Evolutionary conservation across 768 basidiomycete genomes (phyloP).

Genomic region (Mycena galericulata): DNA sequence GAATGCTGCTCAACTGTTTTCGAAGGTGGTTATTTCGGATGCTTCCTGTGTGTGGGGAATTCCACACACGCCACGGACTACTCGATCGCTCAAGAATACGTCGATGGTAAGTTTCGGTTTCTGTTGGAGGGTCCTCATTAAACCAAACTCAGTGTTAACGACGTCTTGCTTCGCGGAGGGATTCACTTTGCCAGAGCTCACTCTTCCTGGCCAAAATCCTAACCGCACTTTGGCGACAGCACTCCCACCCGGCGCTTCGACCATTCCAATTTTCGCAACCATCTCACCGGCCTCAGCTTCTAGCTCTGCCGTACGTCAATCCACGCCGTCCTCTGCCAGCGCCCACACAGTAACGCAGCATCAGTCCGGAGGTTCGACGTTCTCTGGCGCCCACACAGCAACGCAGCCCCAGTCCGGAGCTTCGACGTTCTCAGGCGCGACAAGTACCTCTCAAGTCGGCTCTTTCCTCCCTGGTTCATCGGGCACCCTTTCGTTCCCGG

Average conservation of each 20-base stretch:
- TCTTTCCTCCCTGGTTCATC: not conserved
- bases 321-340: not conserved
- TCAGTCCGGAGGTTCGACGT: not conserved
- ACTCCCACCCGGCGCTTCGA: conserved; percentile 37
- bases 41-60: conserved; percentile 48
- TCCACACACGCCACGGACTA: conserved; percentile 45
- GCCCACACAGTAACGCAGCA: not conserved
- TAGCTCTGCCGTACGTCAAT: conserved; percentile 16
- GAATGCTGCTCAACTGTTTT: conserved; percentile 49
- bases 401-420: too few relatives aligned
- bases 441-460: too few relatives aligned
- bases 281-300: not conserved
- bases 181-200: conserved; percentile 39
- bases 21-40: conserved; percentile 46
- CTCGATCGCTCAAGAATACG: conserved; percentile 41
- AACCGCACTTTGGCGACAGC: conserved; percentile 36
- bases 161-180: conserved; percentile 39
- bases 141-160: conserved; percentile 34
- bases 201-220: conserved; percentile 47
- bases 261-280: conserved; percentile 36
- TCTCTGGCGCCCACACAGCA: not conserved
- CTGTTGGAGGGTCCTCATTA: not conserved
- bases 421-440: not conserved
- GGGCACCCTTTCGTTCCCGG: not conserved
- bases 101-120: conserved; percentile 34